Evolutionary conservation across 2,329 filamentous ascomycete species (phyloP), one percentile per base, ranked within the genome.

Genomic region (Cordyceps fumosorosea): DNA sequence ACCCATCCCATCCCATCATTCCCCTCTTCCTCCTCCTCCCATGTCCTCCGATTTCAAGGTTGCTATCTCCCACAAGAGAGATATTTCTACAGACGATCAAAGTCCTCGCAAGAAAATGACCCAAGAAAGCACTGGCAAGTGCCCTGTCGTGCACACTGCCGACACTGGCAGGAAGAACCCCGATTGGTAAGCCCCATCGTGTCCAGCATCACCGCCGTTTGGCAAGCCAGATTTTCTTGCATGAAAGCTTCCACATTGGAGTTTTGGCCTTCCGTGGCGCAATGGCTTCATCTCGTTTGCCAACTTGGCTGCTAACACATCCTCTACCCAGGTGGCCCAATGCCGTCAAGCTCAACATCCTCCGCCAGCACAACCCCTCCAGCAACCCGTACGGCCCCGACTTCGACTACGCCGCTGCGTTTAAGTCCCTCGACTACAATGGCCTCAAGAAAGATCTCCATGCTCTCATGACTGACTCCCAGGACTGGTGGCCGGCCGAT

Each of bases 401-500:
- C 67, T 90, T 91, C 69, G 84, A 91, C 78, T 93, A 93, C 75
- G 81, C 81, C 20, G 78, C 81, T 32, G 89, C 88, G 34, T 91
- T 92, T 80, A 87, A 89, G 77, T 84, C 76, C 69, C 79, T 45
- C 66, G 85, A 90, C 76, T 90, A 89, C 70, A 77, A 82, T 64
- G 87, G 76, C 29, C 75, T 92, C 67, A 92, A 92, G 84, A 87
- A 89, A 76, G 89, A 93, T 71, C 75, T 93, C 7, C 69, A 78
- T n/a, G 79, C 77, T 20, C 72, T 92, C 69, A 88, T 91, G 86
- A 92, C 89, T 57, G 85, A 90, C 72, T 91, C 88, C 2, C 86
- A 92, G 76, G 86, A 89, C 47, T 91, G 84, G 84, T 93, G 89
- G 89, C 89, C 89, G 0, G 89, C 89, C 37, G 89, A 93, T 72